Conservation (phyloP, 495 filamentous ascomycete genomes). For the Podospora conica region DNA sequence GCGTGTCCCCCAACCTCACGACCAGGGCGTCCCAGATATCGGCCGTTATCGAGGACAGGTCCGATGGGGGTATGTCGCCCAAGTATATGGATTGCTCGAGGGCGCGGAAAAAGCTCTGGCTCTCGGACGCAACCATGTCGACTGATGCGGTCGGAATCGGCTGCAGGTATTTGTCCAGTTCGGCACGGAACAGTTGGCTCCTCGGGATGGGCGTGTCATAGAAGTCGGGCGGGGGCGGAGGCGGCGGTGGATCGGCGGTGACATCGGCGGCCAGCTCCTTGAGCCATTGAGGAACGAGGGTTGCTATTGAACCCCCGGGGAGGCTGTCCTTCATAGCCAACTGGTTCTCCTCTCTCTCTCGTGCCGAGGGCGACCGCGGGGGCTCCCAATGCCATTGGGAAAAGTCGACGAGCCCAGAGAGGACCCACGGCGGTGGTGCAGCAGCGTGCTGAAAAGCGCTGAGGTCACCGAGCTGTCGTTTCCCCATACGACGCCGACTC, state of each 20-base stretch:
- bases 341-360: background rate
- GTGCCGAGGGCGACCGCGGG: slow-evolving; percentile 23
- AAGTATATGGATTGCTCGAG: slow-evolving; percentile 13
- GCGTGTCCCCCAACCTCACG: background rate
- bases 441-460: slow-evolving; percentile 31
- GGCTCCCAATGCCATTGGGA: slow-evolving; percentile 47
- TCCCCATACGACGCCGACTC: slow-evolving; percentile 46
- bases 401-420: slow-evolving; percentile 33
- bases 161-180: slow-evolving; percentile 9
- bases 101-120: slow-evolving; percentile 7
- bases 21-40: slow-evolving; percentile 17
- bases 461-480: slow-evolving; percentile 43
- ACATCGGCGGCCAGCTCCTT: background rate
- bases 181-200: background rate
- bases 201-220: background rate
- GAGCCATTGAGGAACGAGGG: background rate
- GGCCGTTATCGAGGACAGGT: background rate
- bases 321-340: background rate
- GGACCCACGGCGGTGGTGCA: slow-evolving; percentile 34
- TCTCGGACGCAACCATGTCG: background rate
- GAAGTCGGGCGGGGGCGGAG: background rate
- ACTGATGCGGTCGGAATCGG: slow-evolving; percentile 2
- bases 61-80: slow-evolving; percentile 9
- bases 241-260: background rate
- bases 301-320: background rate